These are phyloP conservation scores for Botrytis aclada DNA, from an alignment of 2,329 filamentous ascomycete genomes.

Conservation along the genomic window DNA sequence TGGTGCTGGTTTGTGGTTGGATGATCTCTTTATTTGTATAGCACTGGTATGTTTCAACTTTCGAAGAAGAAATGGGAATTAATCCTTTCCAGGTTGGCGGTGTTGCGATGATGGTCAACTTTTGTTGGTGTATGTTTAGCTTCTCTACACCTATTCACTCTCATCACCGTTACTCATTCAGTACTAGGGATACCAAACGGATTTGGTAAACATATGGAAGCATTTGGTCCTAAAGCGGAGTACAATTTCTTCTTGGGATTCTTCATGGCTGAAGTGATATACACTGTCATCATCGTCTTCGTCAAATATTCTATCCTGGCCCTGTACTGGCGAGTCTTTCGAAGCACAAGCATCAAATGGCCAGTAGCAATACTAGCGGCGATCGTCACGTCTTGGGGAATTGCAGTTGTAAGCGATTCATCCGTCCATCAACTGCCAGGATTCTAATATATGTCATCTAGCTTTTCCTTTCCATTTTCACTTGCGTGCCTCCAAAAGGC, in stretches of 20 bases:
- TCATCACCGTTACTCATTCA: background rate
- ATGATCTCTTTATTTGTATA: background rate
- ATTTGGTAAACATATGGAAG: background rate
- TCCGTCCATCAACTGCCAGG: background rate
- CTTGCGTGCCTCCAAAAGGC: background rate
- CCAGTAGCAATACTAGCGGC: background rate
- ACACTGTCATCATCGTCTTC: background rate
- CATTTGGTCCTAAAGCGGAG: background rate
- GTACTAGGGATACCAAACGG: background rate
- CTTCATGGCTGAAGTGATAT: background rate
- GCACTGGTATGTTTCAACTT: background rate
- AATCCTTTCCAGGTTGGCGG: background rate
- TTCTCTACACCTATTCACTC: background rate
- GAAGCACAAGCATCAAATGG: background rate
- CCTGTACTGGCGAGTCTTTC: background rate
- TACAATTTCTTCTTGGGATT: background rate
- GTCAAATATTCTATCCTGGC: background rate
- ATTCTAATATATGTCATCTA: background rate
- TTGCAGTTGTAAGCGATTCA: background rate
- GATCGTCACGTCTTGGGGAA: background rate
- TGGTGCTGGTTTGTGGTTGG: background rate
- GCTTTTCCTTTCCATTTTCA: background rate
- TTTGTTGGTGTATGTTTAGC: background rate
- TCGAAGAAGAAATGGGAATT: background rate
- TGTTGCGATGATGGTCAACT: background rate